Percentiles rank a stretch among this genome's conserved stretches.
Evolutionary conservation across 176 grass and related monocot genomes (phyloP).

Genomic region (Cenchrus americanus): DNA sequence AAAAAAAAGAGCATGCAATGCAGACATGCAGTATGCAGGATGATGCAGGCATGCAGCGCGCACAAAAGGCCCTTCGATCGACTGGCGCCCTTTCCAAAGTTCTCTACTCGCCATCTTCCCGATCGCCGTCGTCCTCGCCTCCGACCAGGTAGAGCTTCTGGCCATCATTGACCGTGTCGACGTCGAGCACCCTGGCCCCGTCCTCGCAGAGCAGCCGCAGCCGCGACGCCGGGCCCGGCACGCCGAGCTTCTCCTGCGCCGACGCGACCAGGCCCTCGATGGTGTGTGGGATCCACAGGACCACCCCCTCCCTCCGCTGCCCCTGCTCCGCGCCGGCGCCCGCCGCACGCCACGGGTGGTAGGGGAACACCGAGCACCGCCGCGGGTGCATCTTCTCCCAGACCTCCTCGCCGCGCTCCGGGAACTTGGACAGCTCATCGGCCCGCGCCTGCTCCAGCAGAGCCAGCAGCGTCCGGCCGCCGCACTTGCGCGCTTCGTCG

Average conservation of each 20-base stretch:
- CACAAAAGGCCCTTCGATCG: neutral
- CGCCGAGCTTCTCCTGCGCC: slow-evolving; percentile 59
- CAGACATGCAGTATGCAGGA: too few species aligned
- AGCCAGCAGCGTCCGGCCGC: slow-evolving; percentile 59
- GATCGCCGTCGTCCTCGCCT: slow-evolving; percentile 32
- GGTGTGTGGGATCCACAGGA: slow-evolving; percentile 75
- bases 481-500: slow-evolving; percentile 76
- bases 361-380: slow-evolving; percentile 79
- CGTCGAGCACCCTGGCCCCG: slow-evolving; percentile 60
- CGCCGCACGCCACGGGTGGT: slow-evolving; percentile 68
- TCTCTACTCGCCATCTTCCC: slow-evolving; percentile 7
- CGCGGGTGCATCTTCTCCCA: slow-evolving; percentile 68
- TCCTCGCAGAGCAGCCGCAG: slow-evolving; percentile 66
- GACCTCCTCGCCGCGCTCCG: slow-evolving; percentile 58
- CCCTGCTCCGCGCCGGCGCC: neutral
- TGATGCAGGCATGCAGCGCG: too few species aligned
- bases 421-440: slow-evolving; percentile 72
- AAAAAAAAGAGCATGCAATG: neutral
- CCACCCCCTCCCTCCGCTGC: slow-evolving; percentile 63
- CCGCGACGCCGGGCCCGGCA: slow-evolving; percentile 39
- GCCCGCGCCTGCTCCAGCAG: slow-evolving; percentile 67
- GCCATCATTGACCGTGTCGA: slow-evolving; percentile 60
- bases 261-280: slow-evolving; percentile 62
- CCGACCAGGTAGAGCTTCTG: slow-evolving; percentile 74
- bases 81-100: neutral